Evolutionary conservation across 768 basidiomycete species (phyloP), one percentile per base, ranked within the genome.

Genomic region (Trametes gibbosa): DNA sequence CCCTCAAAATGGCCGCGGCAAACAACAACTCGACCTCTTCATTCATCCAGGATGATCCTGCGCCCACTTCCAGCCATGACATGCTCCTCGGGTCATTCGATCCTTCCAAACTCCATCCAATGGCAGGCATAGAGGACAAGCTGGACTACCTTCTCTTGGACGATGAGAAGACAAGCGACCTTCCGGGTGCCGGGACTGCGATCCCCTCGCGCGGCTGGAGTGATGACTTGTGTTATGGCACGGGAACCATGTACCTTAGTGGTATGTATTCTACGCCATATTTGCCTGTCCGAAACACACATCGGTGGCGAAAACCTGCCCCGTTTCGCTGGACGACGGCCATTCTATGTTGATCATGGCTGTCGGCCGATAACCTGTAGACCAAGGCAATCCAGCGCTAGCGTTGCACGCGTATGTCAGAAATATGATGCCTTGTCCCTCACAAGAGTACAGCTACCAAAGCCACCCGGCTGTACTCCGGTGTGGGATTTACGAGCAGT

Each of bases 181-280:
- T 97, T 61, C 93, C 93, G 70, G 97, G 97, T 50, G 85, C 91
- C 67, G 83, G 81, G 67, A 94, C 91, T 60, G 95, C 95, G 58
- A 84, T 99, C 64, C 95, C 95, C 66, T 91, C 89, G 72, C 81
- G 97, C 79, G 95, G 97, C 63, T 98, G 94, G 95, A 92, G 93
- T 77, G 97, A 99, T 79, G 97, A 99, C 79, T 77, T 99, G 60
- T 98, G 95, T 84, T 98, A 98, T 77, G 97, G 97, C 70, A 98
- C 95, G 68, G 97, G 97, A 63, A 95, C 95, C 65, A 97, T 95
- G 79, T 99, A 99, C 85, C 86, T 99, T 57, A 83, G 90, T 74
- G 96, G 96, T 98, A 72, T 72, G 92, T 87, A 79, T 81, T 82
- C 84, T 80, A 82, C 78, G 58, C 66, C 58, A 42, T 54, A 52